Evolutionary conservation across 441 rosid genomes (phyloP).

Genomic region (Macaranga tanarius): DNA sequence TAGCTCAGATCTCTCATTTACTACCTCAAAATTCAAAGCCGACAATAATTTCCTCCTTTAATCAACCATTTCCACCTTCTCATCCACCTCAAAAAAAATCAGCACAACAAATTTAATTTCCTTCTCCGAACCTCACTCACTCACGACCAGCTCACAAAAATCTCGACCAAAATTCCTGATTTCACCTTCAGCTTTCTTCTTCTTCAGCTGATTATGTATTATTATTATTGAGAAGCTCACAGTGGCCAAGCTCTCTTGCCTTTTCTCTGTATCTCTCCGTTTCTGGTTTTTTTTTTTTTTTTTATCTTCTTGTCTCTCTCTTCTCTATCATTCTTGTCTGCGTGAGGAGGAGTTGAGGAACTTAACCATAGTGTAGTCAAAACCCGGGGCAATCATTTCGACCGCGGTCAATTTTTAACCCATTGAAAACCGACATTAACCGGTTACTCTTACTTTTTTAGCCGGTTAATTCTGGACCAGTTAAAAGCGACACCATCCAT

Average conservation of each 20-base stretch:
- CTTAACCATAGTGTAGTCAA: slow-evolving; percentile 63
- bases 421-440: slow-evolving; percentile 40
- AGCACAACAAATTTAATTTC: too few species aligned
- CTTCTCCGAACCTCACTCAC: neutral
- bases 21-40: slow-evolving; percentile 18
- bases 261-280: slow-evolving; percentile 6
- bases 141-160: neutral
- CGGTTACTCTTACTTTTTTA: slow-evolving; percentile 34
- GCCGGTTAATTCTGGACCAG: slow-evolving; percentile 52
- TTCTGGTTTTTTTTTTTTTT: neutral
- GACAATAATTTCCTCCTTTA: slow-evolving; percentile 12
- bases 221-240: too few species aligned
- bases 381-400: slow-evolving; percentile 57
- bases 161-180: too few species aligned
- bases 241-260: too few species aligned
- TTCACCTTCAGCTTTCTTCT: too few species aligned
- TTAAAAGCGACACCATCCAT: slow-evolving; percentile 35
- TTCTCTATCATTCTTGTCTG: slow-evolving; percentile 31
- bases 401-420: slow-evolving; percentile 86
- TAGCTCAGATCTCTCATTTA: slow-evolving; percentile 73
- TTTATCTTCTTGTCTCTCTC: slow-evolving; percentile 26
- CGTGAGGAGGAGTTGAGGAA: slow-evolving; percentile 21
- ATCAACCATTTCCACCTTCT: slow-evolving; percentile 22
- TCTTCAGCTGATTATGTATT: too few species aligned
- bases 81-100: too few species aligned